Conservation (phyloP, 108 stramenopile species). For the Stephanodiscus minutulus region DNA sequence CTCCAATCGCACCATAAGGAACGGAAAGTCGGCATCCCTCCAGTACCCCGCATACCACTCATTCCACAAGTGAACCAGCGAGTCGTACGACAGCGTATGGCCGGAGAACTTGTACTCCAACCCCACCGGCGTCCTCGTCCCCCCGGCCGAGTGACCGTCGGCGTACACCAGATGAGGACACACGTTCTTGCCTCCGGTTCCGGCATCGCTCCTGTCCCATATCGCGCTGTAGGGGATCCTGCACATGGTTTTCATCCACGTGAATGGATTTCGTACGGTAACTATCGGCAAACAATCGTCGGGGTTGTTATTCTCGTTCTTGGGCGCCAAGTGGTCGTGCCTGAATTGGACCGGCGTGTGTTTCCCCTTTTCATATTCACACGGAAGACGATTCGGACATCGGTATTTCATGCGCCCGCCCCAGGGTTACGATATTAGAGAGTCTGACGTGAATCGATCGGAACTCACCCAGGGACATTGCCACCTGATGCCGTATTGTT, state of each 20-base stretch:
- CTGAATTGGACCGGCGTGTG: conserved; percentile 74
- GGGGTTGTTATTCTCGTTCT: conserved; percentile 51
- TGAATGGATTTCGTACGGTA: conserved; percentile 68
- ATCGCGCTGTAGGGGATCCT: conserved; percentile 64
- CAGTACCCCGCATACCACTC: conserved; percentile 68
- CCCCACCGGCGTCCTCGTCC: conserved; percentile 21
- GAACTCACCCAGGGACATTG: conserved; percentile 60
- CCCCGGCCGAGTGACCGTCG: neutral
- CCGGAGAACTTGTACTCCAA: conserved; percentile 33
- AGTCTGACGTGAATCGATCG: neutral
- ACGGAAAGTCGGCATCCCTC: conserved; percentile 50
- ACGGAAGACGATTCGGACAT: neutral
- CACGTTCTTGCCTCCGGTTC: conserved; percentile 6
- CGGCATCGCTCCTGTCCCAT: conserved; percentile 45
- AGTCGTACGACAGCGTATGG: conserved; percentile 26
- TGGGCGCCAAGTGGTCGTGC: conserved; percentile 51
- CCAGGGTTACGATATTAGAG: neutral
- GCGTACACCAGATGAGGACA: conserved; percentile 70
- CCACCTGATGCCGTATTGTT: conserved; percentile 73
- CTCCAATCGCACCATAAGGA: conserved; percentile 75
- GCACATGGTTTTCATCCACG: conserved; percentile 84
- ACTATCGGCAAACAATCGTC: conserved; percentile 72
- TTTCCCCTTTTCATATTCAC: conserved; percentile 49
- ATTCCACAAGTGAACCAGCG: conserved; percentile 64
- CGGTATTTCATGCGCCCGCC: neutral